A percentile compares a stretch with the other conserved stretches of the same genome.
phyloP scores from a whole-genome alignment of 257 asterid species.

The Solanum acaule region DNA sequence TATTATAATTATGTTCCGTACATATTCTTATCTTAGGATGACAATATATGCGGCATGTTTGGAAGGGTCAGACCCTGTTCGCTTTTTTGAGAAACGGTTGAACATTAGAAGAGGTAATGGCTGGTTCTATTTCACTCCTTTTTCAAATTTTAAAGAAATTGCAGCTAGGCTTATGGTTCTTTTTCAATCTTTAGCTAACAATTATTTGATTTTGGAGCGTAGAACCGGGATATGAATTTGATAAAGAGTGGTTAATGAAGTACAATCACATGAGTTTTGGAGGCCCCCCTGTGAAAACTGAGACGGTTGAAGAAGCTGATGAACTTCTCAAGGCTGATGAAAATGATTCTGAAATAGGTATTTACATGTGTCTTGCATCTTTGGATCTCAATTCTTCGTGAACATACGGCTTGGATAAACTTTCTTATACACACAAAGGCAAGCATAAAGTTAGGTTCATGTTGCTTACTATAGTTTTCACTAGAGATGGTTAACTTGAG shows the following conservation, averaged over 20 bases:
- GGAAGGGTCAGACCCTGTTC: conserved; percentile 91
- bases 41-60: conserved; percentile 77
- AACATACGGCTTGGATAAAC: neutral
- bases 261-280: conserved; percentile 94
- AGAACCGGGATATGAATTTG: conserved; percentile 62
- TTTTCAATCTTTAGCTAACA: neutral
- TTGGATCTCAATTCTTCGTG: neutral
- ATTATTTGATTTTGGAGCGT: neutral
- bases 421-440: neutral
- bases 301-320: conserved; percentile 66
- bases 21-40: conserved; percentile 25
- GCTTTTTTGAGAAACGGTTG: conserved; percentile 68
- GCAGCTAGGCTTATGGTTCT: neutral
- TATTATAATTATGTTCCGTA: neutral
- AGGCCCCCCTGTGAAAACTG: conserved; percentile 71
- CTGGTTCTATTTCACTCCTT: neutral
- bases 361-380: neutral
- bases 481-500: neutral
- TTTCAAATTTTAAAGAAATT: neutral
- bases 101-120: conserved; percentile 55
- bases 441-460: neutral
- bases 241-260: conserved; percentile 35
- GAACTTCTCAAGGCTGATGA: conserved; percentile 37
- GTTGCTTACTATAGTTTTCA: neutral
- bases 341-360: conserved; percentile 71